Conservation (phyloP, 2,329 filamentous ascomycete species). For the Alternaria atra region DNA sequence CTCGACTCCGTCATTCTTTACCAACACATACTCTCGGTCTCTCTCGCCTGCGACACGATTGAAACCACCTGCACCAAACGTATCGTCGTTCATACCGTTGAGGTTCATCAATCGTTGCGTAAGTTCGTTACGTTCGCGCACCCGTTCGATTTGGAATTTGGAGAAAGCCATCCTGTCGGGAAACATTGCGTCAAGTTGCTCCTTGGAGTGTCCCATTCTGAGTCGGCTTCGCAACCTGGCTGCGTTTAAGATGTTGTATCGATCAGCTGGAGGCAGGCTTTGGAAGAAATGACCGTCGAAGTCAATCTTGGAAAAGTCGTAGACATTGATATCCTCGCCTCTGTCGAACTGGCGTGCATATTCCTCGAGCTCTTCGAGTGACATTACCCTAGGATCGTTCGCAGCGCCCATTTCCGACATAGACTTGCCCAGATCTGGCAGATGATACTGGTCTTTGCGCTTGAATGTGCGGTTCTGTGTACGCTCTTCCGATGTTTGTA, state of each 20-base stretch:
- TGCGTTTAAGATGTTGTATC: slow-evolving; percentile 97
- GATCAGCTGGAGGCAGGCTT: slow-evolving; percentile 85
- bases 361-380: slow-evolving; percentile 88
- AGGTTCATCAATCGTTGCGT: slow-evolving; percentile 95
- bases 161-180: slow-evolving; percentile 98
- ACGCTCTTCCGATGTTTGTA: slow-evolving; percentile 81
- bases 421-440: slow-evolving; percentile 81
- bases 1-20: slow-evolving; percentile 94
- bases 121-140: slow-evolving; percentile 89
- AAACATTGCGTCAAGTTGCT: slow-evolving; percentile 96
- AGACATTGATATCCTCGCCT: slow-evolving; percentile 85
- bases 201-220: slow-evolving; percentile 95
- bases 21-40: slow-evolving; percentile 91
- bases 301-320: slow-evolving; percentile 98
- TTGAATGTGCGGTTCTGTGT: slow-evolving; percentile 78
- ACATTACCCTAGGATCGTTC: slow-evolving; percentile 96
- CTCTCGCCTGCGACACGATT: slow-evolving; percentile 82
- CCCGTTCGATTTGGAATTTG: slow-evolving; percentile 93
- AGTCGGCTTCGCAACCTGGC: slow-evolving; percentile 86
- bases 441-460: slow-evolving; percentile 93
- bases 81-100: slow-evolving; percentile 86
- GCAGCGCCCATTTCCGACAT: slow-evolving; percentile 87
- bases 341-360: slow-evolving; percentile 92
- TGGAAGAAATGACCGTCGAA: slow-evolving; percentile 96
- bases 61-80: slow-evolving; percentile 68